phyloP scores from a whole-genome alignment of 2,329 filamentous ascomycete genomes.

The Botrytis galanthina region DNA sequence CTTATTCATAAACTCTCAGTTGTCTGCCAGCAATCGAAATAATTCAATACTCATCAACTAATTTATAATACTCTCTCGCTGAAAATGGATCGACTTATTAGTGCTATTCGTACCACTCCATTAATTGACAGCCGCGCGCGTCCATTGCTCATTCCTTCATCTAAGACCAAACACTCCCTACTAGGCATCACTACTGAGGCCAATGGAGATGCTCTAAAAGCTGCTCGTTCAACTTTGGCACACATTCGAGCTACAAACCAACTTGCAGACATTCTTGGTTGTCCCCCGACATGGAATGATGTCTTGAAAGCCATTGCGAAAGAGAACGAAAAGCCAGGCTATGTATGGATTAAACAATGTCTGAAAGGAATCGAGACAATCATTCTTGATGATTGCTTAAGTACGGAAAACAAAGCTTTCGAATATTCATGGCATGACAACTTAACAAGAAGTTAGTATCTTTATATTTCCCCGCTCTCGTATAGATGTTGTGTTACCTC shows the following conservation, averaged over 20 bases:
- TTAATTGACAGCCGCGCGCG: constrained; percentile 75
- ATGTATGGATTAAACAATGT: constrained; percentile 61
- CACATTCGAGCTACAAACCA: constrained; percentile 70
- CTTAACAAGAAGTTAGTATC: constrained; percentile 52
- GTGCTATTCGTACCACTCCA: constrained; percentile 54
- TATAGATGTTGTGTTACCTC: constrained; percentile 13
- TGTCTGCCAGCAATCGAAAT: neutral
- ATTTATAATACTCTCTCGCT: neutral
- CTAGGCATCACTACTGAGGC: constrained; percentile 71
- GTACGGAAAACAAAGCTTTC: constrained; percentile 54
- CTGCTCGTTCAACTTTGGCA: constrained; percentile 60
- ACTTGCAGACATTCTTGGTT: constrained; percentile 62
- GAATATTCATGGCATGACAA: constrained; percentile 62
- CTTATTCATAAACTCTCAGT: neutral
- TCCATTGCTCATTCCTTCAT: constrained; percentile 57
- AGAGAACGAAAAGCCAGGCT: constrained; percentile 38
- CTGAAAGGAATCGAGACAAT: constrained; percentile 70
- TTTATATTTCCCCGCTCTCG: neutral
- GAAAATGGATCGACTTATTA: constrained; percentile 16
- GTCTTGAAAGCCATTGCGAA: constrained; percentile 39
- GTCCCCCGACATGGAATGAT: constrained; percentile 60
- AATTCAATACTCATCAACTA: neutral
- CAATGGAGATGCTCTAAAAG: constrained; percentile 62
- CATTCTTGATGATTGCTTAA: constrained; percentile 75
- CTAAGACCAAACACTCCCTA: constrained; percentile 48